Conservation (phyloP, 2,329 filamentous ascomycete genomes). For the Colletotrichum sp. region DNA sequence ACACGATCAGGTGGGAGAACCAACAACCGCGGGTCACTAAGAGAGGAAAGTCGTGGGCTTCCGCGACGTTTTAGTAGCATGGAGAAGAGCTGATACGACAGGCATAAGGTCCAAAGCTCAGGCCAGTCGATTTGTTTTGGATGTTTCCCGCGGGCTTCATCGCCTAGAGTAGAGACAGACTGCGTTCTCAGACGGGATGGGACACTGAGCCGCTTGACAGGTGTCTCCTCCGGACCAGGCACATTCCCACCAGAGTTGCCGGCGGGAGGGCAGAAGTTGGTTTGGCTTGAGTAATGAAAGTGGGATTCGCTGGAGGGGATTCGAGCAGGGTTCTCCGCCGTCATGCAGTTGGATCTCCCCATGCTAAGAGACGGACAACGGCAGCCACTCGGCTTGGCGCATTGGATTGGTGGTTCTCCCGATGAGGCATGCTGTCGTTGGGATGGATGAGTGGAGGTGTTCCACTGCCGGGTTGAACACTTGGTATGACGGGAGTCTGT, state of each 20-base stretch:
- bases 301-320: background rate
- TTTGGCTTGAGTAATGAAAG: background rate
- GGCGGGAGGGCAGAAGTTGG: background rate
- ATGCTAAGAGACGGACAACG: background rate
- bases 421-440: background rate
- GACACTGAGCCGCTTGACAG: background rate
- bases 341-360: conserved; percentile 1
- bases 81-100: background rate
- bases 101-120: background rate
- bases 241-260: background rate
- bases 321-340: conserved; percentile 10
- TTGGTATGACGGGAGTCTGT: background rate
- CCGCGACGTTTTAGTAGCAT: conserved; percentile 5
- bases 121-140: background rate
- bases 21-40: background rate
- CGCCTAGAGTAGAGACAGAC: background rate
- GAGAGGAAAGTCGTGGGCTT: background rate
- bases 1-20: background rate
- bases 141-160: background rate
- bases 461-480: background rate
- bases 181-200: background rate
- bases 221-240: background rate
- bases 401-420: background rate
- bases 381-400: conserved; percentile 1
- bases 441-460: background rate